Conservation (phyloP, 257 asterid species). For the Schizonepeta tenuifolia region DNA sequence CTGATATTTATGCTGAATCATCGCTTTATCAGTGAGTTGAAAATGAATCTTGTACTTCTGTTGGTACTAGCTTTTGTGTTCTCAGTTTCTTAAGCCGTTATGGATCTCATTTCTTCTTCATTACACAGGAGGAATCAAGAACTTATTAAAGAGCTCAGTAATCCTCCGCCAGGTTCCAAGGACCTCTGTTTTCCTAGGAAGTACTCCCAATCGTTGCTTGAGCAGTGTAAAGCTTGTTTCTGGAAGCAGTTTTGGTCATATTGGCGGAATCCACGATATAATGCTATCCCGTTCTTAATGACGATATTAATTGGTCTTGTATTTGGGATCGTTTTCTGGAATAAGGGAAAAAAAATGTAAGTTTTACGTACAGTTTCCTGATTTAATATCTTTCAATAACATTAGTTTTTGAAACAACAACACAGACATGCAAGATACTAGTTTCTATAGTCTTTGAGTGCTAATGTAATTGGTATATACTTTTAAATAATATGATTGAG, state of each 20-base stretch:
- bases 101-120: neutral
- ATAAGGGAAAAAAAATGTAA: slow-evolving; percentile 44
- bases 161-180: slow-evolving; percentile 48
- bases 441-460: no score
- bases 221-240: slow-evolving; percentile 60
- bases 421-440: no score
- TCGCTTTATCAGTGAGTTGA: slow-evolving; percentile 46
- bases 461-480: no score
- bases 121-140: slow-evolving; percentile 50
- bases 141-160: slow-evolving; percentile 51
- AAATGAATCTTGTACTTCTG: neutral
- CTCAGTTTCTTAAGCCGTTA: neutral
- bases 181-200: slow-evolving; percentile 50
- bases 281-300: slow-evolving; percentile 47
- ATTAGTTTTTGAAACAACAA: neutral
- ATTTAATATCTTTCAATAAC: neutral
- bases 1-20: slow-evolving; percentile 50
- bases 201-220: slow-evolving; percentile 46
- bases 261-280: slow-evolving; percentile 57
- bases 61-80: neutral
- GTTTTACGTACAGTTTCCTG: neutral
- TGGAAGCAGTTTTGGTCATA: slow-evolving; percentile 64
- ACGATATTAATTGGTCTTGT: slow-evolving; percentile 45
- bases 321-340: slow-evolving; percentile 58
- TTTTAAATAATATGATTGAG: no score